A percentile compares a stretch with the other conserved stretches of the same genome.
Evolutionary conservation across 345 rosid genomes (phyloP).

Genomic region (Murraya koenigii): DNA sequence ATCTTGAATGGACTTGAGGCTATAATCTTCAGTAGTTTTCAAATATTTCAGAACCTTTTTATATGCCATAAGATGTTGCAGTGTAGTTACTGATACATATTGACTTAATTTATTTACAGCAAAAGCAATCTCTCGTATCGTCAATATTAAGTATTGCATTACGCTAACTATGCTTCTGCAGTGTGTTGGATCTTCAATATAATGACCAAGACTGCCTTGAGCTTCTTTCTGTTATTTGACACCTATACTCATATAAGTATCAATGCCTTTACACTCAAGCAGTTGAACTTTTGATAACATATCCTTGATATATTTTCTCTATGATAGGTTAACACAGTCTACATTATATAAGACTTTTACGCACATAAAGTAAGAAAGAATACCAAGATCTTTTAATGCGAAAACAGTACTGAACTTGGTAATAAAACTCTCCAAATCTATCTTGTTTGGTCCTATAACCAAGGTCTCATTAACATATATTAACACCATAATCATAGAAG

Average conservation of each 20-base stretch:
- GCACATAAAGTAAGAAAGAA: too few species aligned
- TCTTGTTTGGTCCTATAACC: too few species aligned
- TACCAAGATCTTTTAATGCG: too few species aligned
- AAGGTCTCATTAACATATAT: too few species aligned
- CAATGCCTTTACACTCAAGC: neutral
- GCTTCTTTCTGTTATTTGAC: neutral
- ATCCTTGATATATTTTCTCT: too few species aligned
- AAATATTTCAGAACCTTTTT: neutral
- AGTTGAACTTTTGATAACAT: neutral
- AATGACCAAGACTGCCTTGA: neutral
- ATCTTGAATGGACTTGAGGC: neutral
- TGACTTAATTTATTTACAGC: neutral
- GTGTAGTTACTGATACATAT: neutral
- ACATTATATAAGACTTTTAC: too few species aligned
- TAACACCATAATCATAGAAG: too few species aligned
- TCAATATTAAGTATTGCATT: neutral
- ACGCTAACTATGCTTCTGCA: neutral
- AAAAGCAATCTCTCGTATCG: neutral
- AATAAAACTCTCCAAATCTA: neutral
- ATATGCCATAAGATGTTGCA: neutral
- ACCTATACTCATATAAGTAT: neutral
- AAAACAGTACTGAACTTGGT: too few species aligned
- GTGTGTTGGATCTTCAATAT: neutral
- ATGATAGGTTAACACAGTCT: too few species aligned
- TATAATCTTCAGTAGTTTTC: neutral